Evolutionary conservation across 768 basidiomycete genomes (phyloP).

Genomic region (Russula sp.): DNA sequence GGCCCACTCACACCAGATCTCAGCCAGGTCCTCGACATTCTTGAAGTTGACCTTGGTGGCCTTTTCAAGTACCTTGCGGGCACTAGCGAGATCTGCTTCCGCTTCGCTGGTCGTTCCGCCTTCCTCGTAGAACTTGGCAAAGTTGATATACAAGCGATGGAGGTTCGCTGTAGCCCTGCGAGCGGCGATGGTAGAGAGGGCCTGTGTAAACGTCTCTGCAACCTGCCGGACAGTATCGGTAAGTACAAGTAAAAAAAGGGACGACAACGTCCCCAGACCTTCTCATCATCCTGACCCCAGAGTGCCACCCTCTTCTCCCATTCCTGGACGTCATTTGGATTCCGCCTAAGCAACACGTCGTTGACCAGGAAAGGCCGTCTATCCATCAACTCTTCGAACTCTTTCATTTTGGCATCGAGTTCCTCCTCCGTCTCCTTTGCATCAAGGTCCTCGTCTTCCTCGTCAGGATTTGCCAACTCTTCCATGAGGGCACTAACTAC

Average conservation of each 20-base stretch:
- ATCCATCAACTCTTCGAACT: constrained; percentile 93
- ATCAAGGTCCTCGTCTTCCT: constrained; percentile 70
- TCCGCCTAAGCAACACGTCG: constrained; percentile 86
- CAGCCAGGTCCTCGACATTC: constrained; percentile 94
- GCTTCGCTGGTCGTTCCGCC: constrained; percentile 78
- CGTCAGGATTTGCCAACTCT: constrained; percentile 71
- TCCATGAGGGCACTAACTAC: constrained; percentile 89
- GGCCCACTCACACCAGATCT: constrained; percentile 99
- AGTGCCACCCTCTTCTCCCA: constrained; percentile 98
- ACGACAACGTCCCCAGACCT: constrained; percentile 43
- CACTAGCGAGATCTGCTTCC: constrained; percentile 75
- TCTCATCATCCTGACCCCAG: constrained; percentile 90
- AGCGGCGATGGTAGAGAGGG: constrained; percentile 81
- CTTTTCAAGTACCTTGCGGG: constrained; percentile 91
- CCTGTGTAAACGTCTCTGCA: constrained; percentile 87
- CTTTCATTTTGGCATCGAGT: constrained; percentile 82
- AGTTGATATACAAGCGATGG: constrained; percentile 87
- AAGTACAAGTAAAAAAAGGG: neutral
- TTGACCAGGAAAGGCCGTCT: constrained; percentile 93
- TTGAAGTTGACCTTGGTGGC: constrained; percentile 89
- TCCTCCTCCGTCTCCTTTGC: constrained; percentile 75
- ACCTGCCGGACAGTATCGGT: constrained; percentile 44
- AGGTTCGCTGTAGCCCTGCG: constrained; percentile 87
- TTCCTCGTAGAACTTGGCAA: constrained; percentile 96
- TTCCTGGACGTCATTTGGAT: constrained; percentile 97